Evolutionary conservation across 2,329 filamentous ascomycete genomes (phyloP).

Genomic region (Curvularia hawaiiensis): DNA sequence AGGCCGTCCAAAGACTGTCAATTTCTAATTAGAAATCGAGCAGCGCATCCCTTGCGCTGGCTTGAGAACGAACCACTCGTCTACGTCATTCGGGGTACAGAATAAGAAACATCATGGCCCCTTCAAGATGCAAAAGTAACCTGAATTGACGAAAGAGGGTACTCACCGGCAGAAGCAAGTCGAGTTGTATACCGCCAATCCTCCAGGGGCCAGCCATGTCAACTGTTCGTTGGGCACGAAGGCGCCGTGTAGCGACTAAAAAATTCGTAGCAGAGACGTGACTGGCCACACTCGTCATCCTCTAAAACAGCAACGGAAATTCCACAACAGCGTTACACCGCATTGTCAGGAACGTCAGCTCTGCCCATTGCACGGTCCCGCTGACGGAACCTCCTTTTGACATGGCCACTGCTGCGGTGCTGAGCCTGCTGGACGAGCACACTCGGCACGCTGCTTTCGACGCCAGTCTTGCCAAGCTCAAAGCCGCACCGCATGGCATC

Average conservation of each 20-base stretch:
- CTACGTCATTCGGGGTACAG: not conserved
- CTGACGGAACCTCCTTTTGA: not conserved
- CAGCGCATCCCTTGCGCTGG: not conserved
- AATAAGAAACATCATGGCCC: not conserved
- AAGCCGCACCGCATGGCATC: conserved; percentile 18
- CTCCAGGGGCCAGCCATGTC: not conserved
- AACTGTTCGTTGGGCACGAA: not conserved
- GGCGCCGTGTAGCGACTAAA: conserved; percentile 13
- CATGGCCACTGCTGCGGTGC: conserved; percentile 25
- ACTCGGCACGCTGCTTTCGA: conserved; percentile 29
- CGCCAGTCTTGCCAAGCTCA: conserved; percentile 27
- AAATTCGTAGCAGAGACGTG: conserved; percentile 9
- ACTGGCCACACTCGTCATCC: conserved; percentile 3
- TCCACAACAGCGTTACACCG: conserved; percentile 1
- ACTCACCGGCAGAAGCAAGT: not conserved
- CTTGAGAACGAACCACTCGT: not conserved
- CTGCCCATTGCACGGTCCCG: not conserved
- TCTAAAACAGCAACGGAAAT: conserved; percentile 2
- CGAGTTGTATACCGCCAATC: not conserved
- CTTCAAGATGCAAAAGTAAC: not conserved
- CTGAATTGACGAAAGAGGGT: not conserved
- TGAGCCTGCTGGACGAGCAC: conserved; percentile 30
- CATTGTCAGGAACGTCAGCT: not conserved
- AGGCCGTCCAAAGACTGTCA: not conserved
- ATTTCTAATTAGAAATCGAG: not conserved